Conservation (phyloP, 768 basidiomycete species). For the Coprinopsis cinerea region DNA sequence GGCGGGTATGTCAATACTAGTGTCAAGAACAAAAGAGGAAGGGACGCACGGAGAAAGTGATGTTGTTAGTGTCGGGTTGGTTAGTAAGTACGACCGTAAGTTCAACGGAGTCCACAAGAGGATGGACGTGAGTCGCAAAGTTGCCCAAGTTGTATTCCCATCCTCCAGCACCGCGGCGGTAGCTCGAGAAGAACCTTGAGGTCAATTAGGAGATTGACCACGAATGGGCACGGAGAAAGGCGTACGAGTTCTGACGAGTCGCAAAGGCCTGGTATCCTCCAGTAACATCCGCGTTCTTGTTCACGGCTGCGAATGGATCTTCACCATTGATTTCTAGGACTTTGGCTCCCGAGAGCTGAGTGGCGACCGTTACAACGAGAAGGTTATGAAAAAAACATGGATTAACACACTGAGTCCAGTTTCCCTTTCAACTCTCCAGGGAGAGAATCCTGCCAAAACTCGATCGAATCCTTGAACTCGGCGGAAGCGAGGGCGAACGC, state of each 20-base stretch:
- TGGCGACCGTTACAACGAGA: not conserved
- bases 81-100: slow-evolving; percentile 42
- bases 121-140: slow-evolving; percentile 50
- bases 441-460: slow-evolving; percentile 50
- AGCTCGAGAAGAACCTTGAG: slow-evolving; percentile 42
- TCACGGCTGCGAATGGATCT: slow-evolving; percentile 45
- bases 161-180: slow-evolving; percentile 27
- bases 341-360: slow-evolving; percentile 43
- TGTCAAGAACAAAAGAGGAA: not conserved
- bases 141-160: slow-evolving; percentile 46
- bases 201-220: not conserved
- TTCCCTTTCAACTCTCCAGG: slow-evolving; percentile 40
- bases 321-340: slow-evolving; percentile 49
- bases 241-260: slow-evolving; percentile 42
- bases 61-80: slow-evolving; percentile 22
- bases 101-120: slow-evolving; percentile 41
- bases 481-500: slow-evolving; percentile 46
- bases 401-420: slow-evolving; percentile 33
- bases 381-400: not conserved
- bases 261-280: slow-evolving; percentile 49
- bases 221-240: not conserved
- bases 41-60: slow-evolving; percentile 39
- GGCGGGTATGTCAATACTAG: not conserved
- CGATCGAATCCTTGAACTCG: slow-evolving; percentile 46
- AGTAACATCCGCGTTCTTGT: slow-evolving; percentile 47